Conservation (phyloP, 1,284 basidiomycete species). For the Amylostereum chailletii region DNA sequence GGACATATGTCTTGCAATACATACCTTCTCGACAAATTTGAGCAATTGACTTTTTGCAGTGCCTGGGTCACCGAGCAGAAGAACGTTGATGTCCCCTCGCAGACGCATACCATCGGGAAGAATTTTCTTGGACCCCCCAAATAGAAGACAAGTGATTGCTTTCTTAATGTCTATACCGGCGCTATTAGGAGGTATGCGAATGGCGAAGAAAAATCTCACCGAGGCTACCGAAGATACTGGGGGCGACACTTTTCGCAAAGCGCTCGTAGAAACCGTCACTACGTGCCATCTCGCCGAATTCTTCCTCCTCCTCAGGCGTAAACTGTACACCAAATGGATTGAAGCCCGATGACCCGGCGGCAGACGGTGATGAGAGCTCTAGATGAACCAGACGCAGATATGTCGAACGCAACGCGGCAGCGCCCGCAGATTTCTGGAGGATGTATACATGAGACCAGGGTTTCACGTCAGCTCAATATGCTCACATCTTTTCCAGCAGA, state of each 20-base stretch:
- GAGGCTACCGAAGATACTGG: constrained; percentile 92
- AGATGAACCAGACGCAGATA: constrained; percentile 93
- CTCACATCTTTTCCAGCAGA: constrained; percentile 76
- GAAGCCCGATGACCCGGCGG: constrained; percentile 54
- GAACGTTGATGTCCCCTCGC: constrained; percentile 96
- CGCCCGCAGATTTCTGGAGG: constrained; percentile 62
- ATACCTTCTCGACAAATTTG: constrained; percentile 96
- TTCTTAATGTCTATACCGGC: constrained; percentile 88
- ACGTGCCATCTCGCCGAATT: constrained; percentile 85
- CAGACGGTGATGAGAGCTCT: constrained; percentile 74
- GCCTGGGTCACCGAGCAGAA: constrained; percentile 94
- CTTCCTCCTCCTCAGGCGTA: constrained; percentile 94
- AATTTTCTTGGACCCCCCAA: constrained; percentile 98
- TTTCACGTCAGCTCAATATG: neutral
- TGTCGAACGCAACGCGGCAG: constrained; percentile 85
- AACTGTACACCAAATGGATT: constrained; percentile 84
- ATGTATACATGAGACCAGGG: neutral
- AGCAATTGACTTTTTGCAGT: constrained; percentile 96
- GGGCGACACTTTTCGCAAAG: constrained; percentile 91
- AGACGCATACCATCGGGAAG: constrained; percentile 97
- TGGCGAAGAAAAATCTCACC: constrained; percentile 39
- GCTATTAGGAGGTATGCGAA: neutral
- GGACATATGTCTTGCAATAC: constrained; percentile 3
- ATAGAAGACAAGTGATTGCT: constrained; percentile 88
- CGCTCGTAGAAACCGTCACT: constrained; percentile 90